Evolutionary conservation across 768 basidiomycete genomes (phyloP), one percentile per base, ranked within the genome.

Genomic region (Boletus pseudopeckii): DNA sequence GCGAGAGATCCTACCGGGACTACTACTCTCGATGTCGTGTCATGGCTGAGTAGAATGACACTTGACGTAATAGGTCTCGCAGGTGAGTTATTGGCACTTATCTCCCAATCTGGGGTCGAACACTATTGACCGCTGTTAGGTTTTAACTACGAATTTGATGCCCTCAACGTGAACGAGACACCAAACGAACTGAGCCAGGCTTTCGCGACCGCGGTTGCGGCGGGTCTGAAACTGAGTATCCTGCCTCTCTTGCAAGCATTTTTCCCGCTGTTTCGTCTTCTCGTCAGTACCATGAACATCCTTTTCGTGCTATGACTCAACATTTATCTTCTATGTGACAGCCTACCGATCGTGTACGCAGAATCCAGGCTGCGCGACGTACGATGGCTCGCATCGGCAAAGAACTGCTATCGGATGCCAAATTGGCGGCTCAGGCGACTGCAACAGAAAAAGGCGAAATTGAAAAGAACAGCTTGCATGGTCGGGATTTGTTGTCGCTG

Each of bases 401-500:
- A 11, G 68, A 80, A 36, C 68, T 86, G 7, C 53, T 84, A 33
- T 57, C 57, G 5, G 70, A 79, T 13, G 85, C 80, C 59, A 84
- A 84, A 54, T 67, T 67, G 4, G 70, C 64, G 11, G 67, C 74
- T 28, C 54, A 57, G 4, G 55, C 54, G n/a, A 45, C 48, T 22
- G 66, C 60, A 11, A 62, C 52, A 24, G 64, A 67, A 26, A 58
- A 64, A 18, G 65, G 66, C 2, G 68, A 64, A 26, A 71, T 72
- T 20, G 65, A 73, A 69, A 68, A 73, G 60, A 63, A 65, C 15
- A 59, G 46, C n/a, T 50, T 74, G 22, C 55, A 60, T 1, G 72
- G 72, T 24, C 76, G 81, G n/a, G 85, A 86, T 67, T 64, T 88
- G 7, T 71, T 88, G 4, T 82, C 81, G 0, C 60, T 86, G 26